Base-by-base conservation (phyloP, 345 rosid species). In the Excoecaria cochinchinensis region DNA sequence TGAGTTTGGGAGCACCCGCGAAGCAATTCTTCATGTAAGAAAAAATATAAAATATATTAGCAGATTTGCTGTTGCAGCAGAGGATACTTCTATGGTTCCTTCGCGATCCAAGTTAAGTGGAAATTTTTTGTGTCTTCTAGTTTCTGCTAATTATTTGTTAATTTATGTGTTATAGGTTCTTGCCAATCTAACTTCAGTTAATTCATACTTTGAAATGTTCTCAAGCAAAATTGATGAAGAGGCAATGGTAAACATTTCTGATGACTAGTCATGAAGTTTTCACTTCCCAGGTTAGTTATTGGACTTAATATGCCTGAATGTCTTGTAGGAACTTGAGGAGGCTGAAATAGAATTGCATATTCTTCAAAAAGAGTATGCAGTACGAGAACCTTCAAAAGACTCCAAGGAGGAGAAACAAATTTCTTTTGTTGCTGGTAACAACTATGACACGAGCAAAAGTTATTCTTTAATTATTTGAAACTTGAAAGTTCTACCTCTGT, bases 11-110 rank as follows among this genome's bases (percentile, higher is more conserved):
- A 71, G 87, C 70, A 85, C 90, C 48, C 88, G 93, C 59, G 95
- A 90, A 72, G 86, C 91, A 38, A 80, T 92, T 84, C 95, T 92
- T 79, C 93, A 92, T 90, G 95, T 92, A 74, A 81, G 77, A 70
- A 12, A 74, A 72, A 64, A 50, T 36, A 56, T 39, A 17, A 70
- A 25, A 3, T 6, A 8, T 24, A 40, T 46, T 55, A 50, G 40
- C 57, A 24, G 17, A 15, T 25, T 47, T 16, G 38, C 38, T 59
- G 63, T 36, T 36, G n/a, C 24, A 39, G 3, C 48, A 40, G 65
- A 19, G 42, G 66, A 66, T 24, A 13, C 47, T 73, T 31, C 40
- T 58, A 12, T 40, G 17, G 15, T 60, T 52, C 22, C 17, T 48
- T 13, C 70, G 42, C 19, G n/a, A 12, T 62, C 22, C n/a, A 21